Base-by-base conservation (phyloP, 2,329 filamentous ascomycete genomes). In the Claviceps pusilla region DNA sequence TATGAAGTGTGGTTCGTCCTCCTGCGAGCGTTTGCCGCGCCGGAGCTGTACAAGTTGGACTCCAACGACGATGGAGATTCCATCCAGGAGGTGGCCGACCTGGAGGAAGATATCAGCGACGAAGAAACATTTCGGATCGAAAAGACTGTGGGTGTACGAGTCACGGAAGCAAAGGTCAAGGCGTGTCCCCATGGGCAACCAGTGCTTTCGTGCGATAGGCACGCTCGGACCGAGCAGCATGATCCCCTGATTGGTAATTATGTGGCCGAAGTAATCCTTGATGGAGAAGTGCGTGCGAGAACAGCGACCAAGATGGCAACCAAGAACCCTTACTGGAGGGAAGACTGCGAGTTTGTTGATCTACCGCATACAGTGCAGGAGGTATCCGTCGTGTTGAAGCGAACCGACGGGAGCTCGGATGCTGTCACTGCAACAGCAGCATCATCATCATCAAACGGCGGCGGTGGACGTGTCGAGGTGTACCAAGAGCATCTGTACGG, bases 1-100 rank as follows among this genome's bases (percentile, higher is more conserved):
- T 95, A 94, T 62, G 93, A 98, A 66, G 93, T 96, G 12, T 98
- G 93, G 93, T 91, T 95, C 63, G 90, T 95, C 7, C 73, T 98
- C 10, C 69, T 98, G 35, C 82, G 91, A 58, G 89, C 91, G 0
- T 96, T 96, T 67, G 89, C 91, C 0, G 84, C 95, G 48, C 91
- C 93, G 0, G 89, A 96, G 62, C 76, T 97, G 12, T 97, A 95
- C 65, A 87, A 83, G 2, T 65, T 81, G 16, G 74, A 79, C 45
- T 61, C 73, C 10, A 64, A 71, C 12, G 69, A 70, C n/a, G 67
- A 70, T 16, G 67, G 66, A 33, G 69, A 71, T 4, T 69, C 73
- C 19, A 65, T 77, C 3, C 67, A 67, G 16, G 76, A 76, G 56
- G 62, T 71, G 16, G 59, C 63, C 2, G 61, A 71, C 5, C 56